phyloP scores from a whole-genome alignment of 2,329 filamentous ascomycete species.

The Cladosporium halotolerans region DNA sequence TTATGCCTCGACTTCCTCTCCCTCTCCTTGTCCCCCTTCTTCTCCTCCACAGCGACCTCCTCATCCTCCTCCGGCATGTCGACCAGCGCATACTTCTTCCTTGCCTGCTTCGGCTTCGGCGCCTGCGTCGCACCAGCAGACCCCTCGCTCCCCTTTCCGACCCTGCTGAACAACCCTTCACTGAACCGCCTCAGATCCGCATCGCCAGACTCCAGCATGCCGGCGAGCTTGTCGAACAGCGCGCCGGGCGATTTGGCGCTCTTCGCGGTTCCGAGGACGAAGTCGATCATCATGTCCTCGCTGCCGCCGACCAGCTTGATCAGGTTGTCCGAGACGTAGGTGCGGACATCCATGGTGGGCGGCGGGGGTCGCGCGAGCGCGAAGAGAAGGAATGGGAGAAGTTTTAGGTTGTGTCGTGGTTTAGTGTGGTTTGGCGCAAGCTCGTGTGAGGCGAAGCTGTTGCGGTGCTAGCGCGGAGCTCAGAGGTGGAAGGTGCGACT shows the following conservation, averaged over 20 bases:
- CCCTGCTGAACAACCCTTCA: slow-evolving; percentile 38
- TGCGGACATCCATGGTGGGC: slow-evolving; percentile 30
- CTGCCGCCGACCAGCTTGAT: slow-evolving; percentile 50
- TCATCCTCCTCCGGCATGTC: slow-evolving; percentile 47
- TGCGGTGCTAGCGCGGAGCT: no score
- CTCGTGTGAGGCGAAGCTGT: no score
- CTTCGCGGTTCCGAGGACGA: slow-evolving; percentile 49
- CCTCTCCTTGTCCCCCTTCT: slow-evolving; percentile 14
- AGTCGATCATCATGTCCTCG: slow-evolving; percentile 51
- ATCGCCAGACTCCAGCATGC: slow-evolving; percentile 46
- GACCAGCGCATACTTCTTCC: slow-evolving; percentile 48
- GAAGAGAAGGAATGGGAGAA: no score
- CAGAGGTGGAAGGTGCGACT: no score
- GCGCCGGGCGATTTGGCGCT: slow-evolving; percentile 43
- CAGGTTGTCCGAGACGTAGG: slow-evolving; percentile 43
- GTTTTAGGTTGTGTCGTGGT: no score
- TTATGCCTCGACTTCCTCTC: slow-evolving; percentile 33
- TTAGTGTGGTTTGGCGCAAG: no score
- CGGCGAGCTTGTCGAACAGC: slow-evolving; percentile 46
- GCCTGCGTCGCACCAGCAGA: slow-evolving; percentile 18
- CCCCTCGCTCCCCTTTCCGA: slow-evolving; percentile 17
- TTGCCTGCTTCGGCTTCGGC: slow-evolving; percentile 28
- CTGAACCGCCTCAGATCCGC: slow-evolving; percentile 44
- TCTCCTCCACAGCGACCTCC: slow-evolving; percentile 12
- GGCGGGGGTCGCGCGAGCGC: background rate